A percentile compares a stretch with the other conserved stretches of the same genome.
These are phyloP conservation scores for Naegleria lovaniensis DNA, from an alignment of 208 protist species.

Conservation along the genomic window DNA sequence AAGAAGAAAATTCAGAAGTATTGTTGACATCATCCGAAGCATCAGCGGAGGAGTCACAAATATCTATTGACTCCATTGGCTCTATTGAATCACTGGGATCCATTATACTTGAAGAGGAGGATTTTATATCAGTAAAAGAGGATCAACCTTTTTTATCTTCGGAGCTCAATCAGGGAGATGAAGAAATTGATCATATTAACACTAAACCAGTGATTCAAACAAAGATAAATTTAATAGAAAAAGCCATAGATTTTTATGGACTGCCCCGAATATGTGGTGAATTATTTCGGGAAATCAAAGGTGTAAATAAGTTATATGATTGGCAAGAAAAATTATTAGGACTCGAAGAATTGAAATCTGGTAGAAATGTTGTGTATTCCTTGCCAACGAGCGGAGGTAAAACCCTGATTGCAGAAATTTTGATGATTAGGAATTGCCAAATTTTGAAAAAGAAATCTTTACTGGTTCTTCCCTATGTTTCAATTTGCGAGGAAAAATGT, in stretches of 20 bases:
- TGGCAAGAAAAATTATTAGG: slow-evolving; percentile 74
- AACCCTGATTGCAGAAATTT: slow-evolving; percentile 83
- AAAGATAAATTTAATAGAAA: neutral
- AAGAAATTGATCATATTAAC: neutral
- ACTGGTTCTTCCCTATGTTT: slow-evolving; percentile 83
- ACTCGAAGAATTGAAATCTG: neutral
- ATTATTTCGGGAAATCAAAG: neutral
- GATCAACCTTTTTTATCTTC: neutral
- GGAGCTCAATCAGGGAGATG: neutral
- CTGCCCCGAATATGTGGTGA: neutral
- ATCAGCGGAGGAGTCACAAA: neutral
- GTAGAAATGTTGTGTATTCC: slow-evolving; percentile 72
- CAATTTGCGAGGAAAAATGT: slow-evolving; percentile 78
- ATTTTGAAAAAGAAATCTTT: slow-evolving; percentile 48
- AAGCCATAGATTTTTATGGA: neutral
- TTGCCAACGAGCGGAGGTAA: slow-evolving; percentile 82
- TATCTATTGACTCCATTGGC: neutral
- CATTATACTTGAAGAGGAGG: neutral
- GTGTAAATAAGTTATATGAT: slow-evolving; percentile 50
- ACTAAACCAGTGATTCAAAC: neutral
- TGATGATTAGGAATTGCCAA: slow-evolving; percentile 62
- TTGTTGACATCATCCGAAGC: neutral
- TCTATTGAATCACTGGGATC: neutral
- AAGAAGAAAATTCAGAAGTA: neutral
- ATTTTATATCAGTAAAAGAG: neutral